These are phyloP conservation scores for Babesia divergens DNA, from an alignment of 169 alveolate genomes.

Conservation along the genomic window DNA sequence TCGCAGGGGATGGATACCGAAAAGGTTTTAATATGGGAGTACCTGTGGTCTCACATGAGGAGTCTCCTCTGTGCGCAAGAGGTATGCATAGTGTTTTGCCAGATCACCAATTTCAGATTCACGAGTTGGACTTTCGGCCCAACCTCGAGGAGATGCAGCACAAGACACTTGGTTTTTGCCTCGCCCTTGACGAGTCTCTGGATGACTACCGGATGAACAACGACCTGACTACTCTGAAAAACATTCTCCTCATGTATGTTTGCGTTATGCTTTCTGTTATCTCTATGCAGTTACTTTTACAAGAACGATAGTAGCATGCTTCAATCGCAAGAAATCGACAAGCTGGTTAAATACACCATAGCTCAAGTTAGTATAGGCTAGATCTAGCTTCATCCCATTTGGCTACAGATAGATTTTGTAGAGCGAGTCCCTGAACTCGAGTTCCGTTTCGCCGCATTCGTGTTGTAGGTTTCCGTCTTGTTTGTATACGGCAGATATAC, in stretches of 20 bases:
- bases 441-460: slow-evolving; percentile 40
- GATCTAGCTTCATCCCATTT: background rate
- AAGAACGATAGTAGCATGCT: slow-evolving; percentile 1
- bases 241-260: slow-evolving; percentile 37
- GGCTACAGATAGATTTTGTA: slow-evolving; percentile 39
- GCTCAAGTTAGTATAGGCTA: slow-evolving; percentile 15
- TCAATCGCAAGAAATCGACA: slow-evolving; percentile 31
- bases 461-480: slow-evolving; percentile 31
- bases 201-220: slow-evolving; percentile 25
- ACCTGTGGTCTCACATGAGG: slow-evolving; percentile 48
- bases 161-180: slow-evolving; percentile 59
- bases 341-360: slow-evolving; percentile 26
- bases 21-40: slow-evolving; percentile 56
- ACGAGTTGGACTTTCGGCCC: slow-evolving; percentile 25
- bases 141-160: slow-evolving; percentile 61
- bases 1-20: slow-evolving; percentile 40
- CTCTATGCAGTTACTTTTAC: slow-evolving; percentile 44
- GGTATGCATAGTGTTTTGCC: background rate
- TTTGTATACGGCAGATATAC: too few relatives aligned
- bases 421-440: slow-evolving; percentile 33
- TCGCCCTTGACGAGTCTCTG: slow-evolving; percentile 55
- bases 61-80: slow-evolving; percentile 16
- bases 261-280: background rate
- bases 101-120: slow-evolving; percentile 8
- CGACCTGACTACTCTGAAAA: slow-evolving; percentile 18